phyloP scores from a whole-genome alignment of 2,329 filamentous ascomycete species.

The Lasiodiplodia sp. region DNA sequence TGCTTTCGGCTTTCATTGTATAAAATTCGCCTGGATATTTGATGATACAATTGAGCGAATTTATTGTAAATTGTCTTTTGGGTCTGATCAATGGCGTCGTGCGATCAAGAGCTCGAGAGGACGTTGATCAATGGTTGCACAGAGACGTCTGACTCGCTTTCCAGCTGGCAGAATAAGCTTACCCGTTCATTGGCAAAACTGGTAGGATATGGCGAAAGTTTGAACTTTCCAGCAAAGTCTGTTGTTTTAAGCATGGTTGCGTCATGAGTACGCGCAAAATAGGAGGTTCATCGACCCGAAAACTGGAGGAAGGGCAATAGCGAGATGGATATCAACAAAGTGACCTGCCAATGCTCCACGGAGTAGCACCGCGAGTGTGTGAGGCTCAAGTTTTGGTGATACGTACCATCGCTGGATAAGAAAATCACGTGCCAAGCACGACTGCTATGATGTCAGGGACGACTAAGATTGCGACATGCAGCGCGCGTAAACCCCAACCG shows the following conservation, averaged over 20 bases:
- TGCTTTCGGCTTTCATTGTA: conserved; percentile 19
- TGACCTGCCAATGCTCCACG: too few species aligned
- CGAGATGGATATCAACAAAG: too few species aligned
- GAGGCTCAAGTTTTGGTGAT: too few species aligned
- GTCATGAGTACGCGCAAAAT: neutral
- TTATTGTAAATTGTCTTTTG: neutral
- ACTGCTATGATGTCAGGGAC: conserved; percentile 19
- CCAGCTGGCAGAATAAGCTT: neutral
- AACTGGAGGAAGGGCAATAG: too few species aligned
- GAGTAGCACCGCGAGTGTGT: too few species aligned
- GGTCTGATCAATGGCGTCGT: neutral
- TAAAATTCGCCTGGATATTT: neutral
- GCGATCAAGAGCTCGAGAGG: neutral
- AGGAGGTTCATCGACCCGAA: neutral
- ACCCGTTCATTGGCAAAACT: conserved; percentile 4
- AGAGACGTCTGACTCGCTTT: conserved; percentile 1
- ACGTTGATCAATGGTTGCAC: neutral
- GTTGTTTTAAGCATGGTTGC: neutral
- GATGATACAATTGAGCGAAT: conserved; percentile 1
- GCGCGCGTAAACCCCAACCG: neutral
- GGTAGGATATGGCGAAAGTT: neutral
- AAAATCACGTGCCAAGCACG: conserved; percentile 5
- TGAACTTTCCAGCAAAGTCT: neutral
- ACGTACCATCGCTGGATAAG: neutral
- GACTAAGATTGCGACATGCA: conserved; percentile 23